Evolutionary conservation across 495 filamentous ascomycete species (phyloP).

Genomic region (Sporormia fimetaria): DNA sequence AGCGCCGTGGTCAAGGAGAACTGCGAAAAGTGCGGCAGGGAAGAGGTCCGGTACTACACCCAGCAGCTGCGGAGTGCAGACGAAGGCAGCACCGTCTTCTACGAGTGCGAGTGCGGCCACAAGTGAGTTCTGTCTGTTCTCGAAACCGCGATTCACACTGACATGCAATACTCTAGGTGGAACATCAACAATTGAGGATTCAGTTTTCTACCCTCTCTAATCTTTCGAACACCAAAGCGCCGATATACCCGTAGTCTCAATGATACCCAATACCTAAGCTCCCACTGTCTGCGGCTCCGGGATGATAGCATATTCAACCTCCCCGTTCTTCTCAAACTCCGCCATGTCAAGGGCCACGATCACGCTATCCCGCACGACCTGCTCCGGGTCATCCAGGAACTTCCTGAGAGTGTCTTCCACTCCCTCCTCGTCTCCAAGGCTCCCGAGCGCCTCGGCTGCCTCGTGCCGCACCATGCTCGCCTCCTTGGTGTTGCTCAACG

Average conservation of each 20-base stretch:
- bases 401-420: slow-evolving; percentile 74
- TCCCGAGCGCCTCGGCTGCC: slow-evolving; percentile 94
- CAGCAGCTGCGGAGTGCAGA: slow-evolving; percentile 85
- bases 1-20: slow-evolving; percentile 58
- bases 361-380: slow-evolving; percentile 88
- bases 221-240: neutral
- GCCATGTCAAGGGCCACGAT: slow-evolving; percentile 97
- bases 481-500: slow-evolving; percentile 68
- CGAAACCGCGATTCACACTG: slow-evolving; percentile 9
- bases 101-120: slow-evolving; percentile 67
- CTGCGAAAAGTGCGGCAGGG: slow-evolving; percentile 69
- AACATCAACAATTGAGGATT: slow-evolving; percentile 46
- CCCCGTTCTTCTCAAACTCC: slow-evolving; percentile 81
- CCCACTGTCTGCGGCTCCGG: slow-evolving; percentile 39
- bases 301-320: slow-evolving; percentile 83
- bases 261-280: slow-evolving; percentile 1
- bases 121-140: slow-evolving; percentile 46
- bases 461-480: slow-evolving; percentile 95
- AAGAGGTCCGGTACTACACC: slow-evolving; percentile 74
- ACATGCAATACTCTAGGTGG: slow-evolving; percentile 38
- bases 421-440: slow-evolving; percentile 83
- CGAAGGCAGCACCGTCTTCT: slow-evolving; percentile 87
- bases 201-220: neutral
- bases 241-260: slow-evolving; percentile 7
- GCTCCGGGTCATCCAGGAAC: slow-evolving; percentile 81